Evolutionary conservation across 192 early-diverging fungal genomes (phyloP), one percentile per base, ranked within the genome.

Genomic region (Coemansia sp.): DNA sequence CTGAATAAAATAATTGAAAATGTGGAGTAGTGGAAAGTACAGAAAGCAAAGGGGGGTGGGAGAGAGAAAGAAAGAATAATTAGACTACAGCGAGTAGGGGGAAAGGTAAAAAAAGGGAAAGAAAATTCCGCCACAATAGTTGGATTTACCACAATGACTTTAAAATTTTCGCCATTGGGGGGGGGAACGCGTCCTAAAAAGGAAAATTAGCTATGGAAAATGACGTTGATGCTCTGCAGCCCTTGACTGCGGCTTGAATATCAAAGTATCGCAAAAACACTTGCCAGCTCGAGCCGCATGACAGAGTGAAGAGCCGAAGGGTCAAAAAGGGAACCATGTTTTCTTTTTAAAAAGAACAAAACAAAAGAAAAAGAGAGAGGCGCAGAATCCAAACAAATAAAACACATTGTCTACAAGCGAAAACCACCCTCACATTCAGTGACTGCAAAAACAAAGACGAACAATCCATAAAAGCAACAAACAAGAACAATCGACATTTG

Each of bases 401-500:
- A 32, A 32, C 3, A 32, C 32, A 32, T 32, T 45, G 43, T 45
- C 43, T 12, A 45, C 1, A 45, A 45, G 8, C 43, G 8, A 12
- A 12, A 12, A 15, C 43, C n/a, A n/a, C n/a, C n/a, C n/a, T n/a
- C n/a, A n/a, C n/a, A n/a, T n/a, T n/a, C n/a, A n/a, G n/a, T n/a
- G n/a, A n/a, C n/a, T n/a, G n/a, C 43, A 45, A 12, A 12, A 12
- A 15, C 43, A 45, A 49, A 18, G 47, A 8, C 47, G 5, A 65
- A 65, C 36, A 66, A 58, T 22, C 11, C n/a, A 21, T 26, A 15
- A 22, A 58, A 36, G 32, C 6, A 41, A 61, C 45, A 51, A 22
- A n/a, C 45, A 59, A 46, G 22, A 66, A 55, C 22, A 52, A 61
- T 21, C 43, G 7, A 58, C 32, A 8, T 58, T 37, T 7, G 32